A percentile compares a stretch with the other conserved stretches of the same genome.
These are phyloP conservation scores for Rhododendron mucronatum DNA, from an alignment of 148 eudicot species.

Conservation along the genomic window DNA sequence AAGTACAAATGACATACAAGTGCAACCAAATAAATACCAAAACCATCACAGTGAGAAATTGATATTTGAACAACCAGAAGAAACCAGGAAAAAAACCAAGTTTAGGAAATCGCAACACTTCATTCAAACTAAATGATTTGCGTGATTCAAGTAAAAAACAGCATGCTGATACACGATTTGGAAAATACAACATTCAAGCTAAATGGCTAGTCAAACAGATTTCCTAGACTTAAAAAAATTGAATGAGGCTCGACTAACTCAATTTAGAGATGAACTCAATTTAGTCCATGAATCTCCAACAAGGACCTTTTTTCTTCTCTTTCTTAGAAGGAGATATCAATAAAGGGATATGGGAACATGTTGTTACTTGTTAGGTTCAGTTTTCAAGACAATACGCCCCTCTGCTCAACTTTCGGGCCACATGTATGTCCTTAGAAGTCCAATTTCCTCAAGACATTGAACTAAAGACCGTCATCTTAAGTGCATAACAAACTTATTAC, in stretches of 20 bases:
- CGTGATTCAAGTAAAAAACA: neutral
- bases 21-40: neutral
- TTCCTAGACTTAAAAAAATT: neutral
- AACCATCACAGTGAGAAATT: neutral
- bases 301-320: neutral
- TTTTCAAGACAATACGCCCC: neutral
- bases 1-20: neutral
- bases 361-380: neutral
- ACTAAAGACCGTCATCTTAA: neutral
- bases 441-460: neutral
- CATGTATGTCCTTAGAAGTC: neutral
- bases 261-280: neutral
- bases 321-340: neutral
- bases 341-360: neutral
- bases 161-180: neutral
- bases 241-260: neutral
- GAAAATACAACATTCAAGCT: neutral
- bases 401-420: neutral
- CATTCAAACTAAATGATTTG: neutral
- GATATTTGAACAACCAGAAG: neutral
- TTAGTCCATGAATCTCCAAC: neutral
- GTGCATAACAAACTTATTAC: neutral
- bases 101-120: neutral
- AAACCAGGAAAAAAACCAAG: neutral
- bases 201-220: neutral